Evolutionary conservation across 495 filamentous ascomycete genomes (phyloP), one percentile per base, ranked within the genome.

Genomic region (Ascobolus immersus): DNA sequence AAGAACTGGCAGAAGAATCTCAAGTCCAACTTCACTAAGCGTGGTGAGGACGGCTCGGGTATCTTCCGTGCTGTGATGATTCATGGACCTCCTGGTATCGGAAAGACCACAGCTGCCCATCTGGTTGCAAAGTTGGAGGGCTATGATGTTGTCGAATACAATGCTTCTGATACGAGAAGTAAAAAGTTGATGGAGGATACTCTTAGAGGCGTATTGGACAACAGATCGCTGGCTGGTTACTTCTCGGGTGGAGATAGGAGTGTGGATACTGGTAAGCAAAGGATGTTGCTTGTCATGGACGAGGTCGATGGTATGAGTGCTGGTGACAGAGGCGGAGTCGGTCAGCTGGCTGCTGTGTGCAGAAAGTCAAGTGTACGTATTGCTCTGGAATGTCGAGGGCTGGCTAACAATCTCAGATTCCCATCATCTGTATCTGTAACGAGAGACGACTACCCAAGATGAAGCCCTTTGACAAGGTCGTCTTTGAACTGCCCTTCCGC

Each of bases 281-380:
- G 90, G 38, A 65, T 93, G 17, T 77, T 92, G 6, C 58, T 99
- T 9, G 74, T 99, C 56, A 93, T 99, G 89, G 86, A 99, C 44
- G 86, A 99, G 52, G 86, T 99, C 4, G 86, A 99, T 47, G 86
- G 86, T 21, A 99, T 99, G 86, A 92, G 82, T 29, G 81, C 81
- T 26, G 86, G 86, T 44, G 86, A 99, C 51, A 70, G 86, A 27
- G 86, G 86, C 41, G 86, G 86, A 48, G 89, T 99, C 25, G 86
- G 82, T 14, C 84, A 89, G 21, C 60, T 99, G 23, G 84, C 86
- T 31, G 72, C 80, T 30, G 68, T 93, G 27, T 92, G 82, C 56
- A 92, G 75, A 57, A 93, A 89, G 60, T 79, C 80, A 0, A 72
- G 41, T 28, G 47, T 50, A 41, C 21, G 32, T 27, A 2, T 27